Conservation (phyloP, 805 yeast genomes). For the Wickerhamiella vanderwaltii region DNA sequence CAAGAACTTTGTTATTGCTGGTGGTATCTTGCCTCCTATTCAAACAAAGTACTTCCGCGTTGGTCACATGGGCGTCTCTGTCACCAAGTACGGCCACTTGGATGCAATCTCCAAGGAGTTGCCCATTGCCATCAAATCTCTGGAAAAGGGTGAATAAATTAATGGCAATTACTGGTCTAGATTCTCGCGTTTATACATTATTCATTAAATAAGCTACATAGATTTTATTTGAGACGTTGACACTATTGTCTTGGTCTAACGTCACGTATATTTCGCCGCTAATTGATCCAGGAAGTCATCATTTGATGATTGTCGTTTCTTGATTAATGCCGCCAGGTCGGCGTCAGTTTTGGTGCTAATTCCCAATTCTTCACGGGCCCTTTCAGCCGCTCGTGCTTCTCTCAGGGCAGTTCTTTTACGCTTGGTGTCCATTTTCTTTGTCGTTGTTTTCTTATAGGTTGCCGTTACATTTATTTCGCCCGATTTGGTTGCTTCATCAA, state of each 20-base stretch:
- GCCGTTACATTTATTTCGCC: slow-evolving; percentile 31
- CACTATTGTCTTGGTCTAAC: too few species aligned
- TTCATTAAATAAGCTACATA: too few species aligned
- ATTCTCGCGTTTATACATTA: too few species aligned
- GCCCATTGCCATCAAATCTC: slow-evolving; percentile 24
- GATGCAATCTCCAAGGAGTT: slow-evolving; percentile 38
- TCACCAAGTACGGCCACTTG: slow-evolving; percentile 47
- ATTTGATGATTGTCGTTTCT: slow-evolving; percentile 23
- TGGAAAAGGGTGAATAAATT: too few species aligned
- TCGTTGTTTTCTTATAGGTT: slow-evolving; percentile 38
- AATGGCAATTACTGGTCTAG: too few species aligned
- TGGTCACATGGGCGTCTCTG: slow-evolving; percentile 92
- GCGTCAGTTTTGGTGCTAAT: slow-evolving; percentile 22
- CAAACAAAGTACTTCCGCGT: slow-evolving; percentile 77
- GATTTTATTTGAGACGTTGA: too few species aligned
- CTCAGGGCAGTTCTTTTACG: slow-evolving; percentile 29
- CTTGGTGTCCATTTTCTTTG: slow-evolving; percentile 37
- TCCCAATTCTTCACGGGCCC: slow-evolving; percentile 41
- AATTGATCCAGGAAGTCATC: slow-evolving; percentile 23
- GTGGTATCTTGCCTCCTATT: slow-evolving; percentile 77
- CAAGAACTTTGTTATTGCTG: slow-evolving; percentile 69
- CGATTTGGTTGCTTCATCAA: slow-evolving; percentile 35
- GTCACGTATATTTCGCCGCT: slow-evolving; percentile 27
- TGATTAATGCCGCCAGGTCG: slow-evolving; percentile 30
- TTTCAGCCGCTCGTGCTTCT: slow-evolving; percentile 43